phyloP scores from a whole-genome alignment of 805 yeast genomes.

The Starmerella ratchasimensis region DNA sequence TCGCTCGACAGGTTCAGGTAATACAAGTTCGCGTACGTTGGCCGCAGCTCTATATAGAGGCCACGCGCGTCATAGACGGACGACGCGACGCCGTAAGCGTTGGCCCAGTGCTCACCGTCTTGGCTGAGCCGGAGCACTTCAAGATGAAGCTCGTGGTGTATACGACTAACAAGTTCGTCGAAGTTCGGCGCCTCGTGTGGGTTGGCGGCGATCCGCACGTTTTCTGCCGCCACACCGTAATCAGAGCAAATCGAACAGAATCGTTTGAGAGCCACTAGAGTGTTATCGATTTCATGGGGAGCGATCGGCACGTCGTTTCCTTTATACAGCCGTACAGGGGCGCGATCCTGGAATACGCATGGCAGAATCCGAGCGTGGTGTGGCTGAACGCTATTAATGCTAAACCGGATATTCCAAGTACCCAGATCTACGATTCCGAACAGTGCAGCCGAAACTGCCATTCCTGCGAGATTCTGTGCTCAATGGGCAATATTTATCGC shows the following conservation, averaged over 20 bases:
- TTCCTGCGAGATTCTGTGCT: too few species aligned
- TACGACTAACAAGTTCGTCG: slow-evolving; percentile 41
- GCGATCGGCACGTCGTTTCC: slow-evolving; percentile 13
- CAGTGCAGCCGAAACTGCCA: slow-evolving; percentile 2
- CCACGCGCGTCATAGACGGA: slow-evolving; percentile 56
- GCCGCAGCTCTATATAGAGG: slow-evolving; percentile 59
- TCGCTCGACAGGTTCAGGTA: slow-evolving; percentile 37
- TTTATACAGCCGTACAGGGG: slow-evolving; percentile 56
- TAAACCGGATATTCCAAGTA: slow-evolving; percentile 59
- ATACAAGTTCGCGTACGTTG: slow-evolving; percentile 54
- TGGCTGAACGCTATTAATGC: slow-evolving; percentile 54
- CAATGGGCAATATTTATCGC: too few species aligned
- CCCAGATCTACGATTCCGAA: slow-evolving; percentile 54
- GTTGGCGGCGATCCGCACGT: slow-evolving; percentile 63
- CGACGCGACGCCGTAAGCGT: slow-evolving; percentile 62
- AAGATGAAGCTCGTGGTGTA: slow-evolving; percentile 52
- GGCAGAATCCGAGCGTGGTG: slow-evolving; percentile 67
- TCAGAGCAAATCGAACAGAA: slow-evolving; percentile 58
- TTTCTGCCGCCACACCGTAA: slow-evolving; percentile 48
- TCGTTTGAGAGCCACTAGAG: slow-evolving; percentile 49
- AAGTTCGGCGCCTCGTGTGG: slow-evolving; percentile 57
- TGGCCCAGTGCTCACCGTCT: slow-evolving; percentile 49
- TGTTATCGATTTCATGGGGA: slow-evolving; percentile 40
- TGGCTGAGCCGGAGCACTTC: slow-evolving; percentile 44
- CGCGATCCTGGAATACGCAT: slow-evolving; percentile 59